A percentile compares a stretch with the other conserved stretches of the same genome.
Evolutionary conservation across 805 yeast species (phyloP).

Genomic region (Sugiyamaella mastotermitis): DNA sequence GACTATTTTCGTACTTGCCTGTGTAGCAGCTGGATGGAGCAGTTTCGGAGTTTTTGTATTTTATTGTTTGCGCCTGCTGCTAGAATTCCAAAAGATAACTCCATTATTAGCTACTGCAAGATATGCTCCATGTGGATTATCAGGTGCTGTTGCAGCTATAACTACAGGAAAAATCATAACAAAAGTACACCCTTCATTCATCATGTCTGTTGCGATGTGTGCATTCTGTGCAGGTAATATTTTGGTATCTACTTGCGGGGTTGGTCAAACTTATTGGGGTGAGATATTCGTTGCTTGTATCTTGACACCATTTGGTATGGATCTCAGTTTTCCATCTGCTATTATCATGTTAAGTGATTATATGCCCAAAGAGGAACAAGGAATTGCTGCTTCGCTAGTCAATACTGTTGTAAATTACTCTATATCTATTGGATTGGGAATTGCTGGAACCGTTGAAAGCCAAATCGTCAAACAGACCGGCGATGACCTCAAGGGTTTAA

Average conservation of each 20-base stretch:
- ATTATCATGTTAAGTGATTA: conserved; percentile 54
- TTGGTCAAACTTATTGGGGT: conserved; percentile 53
- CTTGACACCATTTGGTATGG: conserved; percentile 70
- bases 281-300: conserved; percentile 51
- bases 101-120: conserved; percentile 43
- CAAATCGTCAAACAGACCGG: conserved; percentile 31
- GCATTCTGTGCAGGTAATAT: conserved; percentile 52
- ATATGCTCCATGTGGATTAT: conserved; percentile 31
- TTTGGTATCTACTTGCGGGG: too few species aligned
- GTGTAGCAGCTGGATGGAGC: conserved; percentile 66
- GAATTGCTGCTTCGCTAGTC: conserved; percentile 71
- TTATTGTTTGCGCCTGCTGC: conserved; percentile 48
- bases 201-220: conserved; percentile 45
- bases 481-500: conserved; percentile 40
- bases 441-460: conserved; percentile 64
- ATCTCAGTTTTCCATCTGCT: conserved; percentile 69
- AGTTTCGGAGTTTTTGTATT: conserved; percentile 70
- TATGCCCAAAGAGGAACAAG: conserved; percentile 61
- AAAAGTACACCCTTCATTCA: conserved; percentile 44
- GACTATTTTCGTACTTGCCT: conserved; percentile 42
- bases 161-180: too few species aligned
- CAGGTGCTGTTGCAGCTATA: conserved; percentile 9
- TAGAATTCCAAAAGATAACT: conserved; percentile 43
- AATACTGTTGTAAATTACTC: conserved; percentile 68
- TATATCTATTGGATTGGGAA: conserved; percentile 61